A percentile compares a stretch with the other conserved stretches of the same genome.
Evolutionary conservation across 2,329 filamentous ascomycete genomes (phyloP).

Genomic region (Exophiala aquamarina): DNA sequence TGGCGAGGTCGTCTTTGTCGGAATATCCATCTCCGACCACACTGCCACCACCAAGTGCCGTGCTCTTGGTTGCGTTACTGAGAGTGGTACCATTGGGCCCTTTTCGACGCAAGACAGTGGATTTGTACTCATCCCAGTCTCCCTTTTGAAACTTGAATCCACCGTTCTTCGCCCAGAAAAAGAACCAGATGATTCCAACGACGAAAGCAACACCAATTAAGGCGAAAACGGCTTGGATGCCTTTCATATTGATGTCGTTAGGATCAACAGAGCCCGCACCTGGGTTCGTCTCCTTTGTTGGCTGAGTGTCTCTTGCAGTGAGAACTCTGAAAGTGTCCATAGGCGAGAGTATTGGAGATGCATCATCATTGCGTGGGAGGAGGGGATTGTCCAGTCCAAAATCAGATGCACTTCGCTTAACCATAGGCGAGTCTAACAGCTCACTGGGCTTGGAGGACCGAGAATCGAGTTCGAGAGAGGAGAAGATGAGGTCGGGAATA

Average conservation of each 20-base stretch:
- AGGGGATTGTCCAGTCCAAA: slow-evolving; percentile 11
- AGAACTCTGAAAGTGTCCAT: slow-evolving; percentile 33
- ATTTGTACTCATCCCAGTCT: slow-evolving; percentile 99
- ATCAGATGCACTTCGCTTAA: slow-evolving; percentile 9
- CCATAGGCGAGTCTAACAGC: slow-evolving; percentile 3
- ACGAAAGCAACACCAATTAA: slow-evolving; percentile 78
- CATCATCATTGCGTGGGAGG: slow-evolving; percentile 16
- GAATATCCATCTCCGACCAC: slow-evolving; percentile 64
- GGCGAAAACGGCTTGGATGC: slow-evolving; percentile 82
- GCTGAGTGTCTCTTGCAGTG: slow-evolving; percentile 27
- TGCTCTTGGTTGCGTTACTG: slow-evolving; percentile 77
- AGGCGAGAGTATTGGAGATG: slow-evolving; percentile 22
- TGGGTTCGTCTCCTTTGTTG: slow-evolving; percentile 27
- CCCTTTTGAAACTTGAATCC: slow-evolving; percentile 81
- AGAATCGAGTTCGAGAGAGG: slow-evolving; percentile 29
- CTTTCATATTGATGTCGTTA: slow-evolving; percentile 50
- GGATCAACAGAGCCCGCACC: slow-evolving; percentile 41
- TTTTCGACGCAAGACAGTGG: slow-evolving; percentile 82
- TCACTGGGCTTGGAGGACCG: slow-evolving; percentile 13
- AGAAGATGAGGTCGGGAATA: slow-evolving; percentile 25
- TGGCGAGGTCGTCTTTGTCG: slow-evolving; percentile 50
- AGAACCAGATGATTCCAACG: slow-evolving; percentile 84
- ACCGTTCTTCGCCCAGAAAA: slow-evolving; percentile 96
- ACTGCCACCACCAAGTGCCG: slow-evolving; percentile 82
- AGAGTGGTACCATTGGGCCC: slow-evolving; percentile 87